These are phyloP conservation scores for Aspergillus neotritici DNA, from an alignment of 2,329 filamentous ascomycete species.

Conservation along the genomic window DNA sequence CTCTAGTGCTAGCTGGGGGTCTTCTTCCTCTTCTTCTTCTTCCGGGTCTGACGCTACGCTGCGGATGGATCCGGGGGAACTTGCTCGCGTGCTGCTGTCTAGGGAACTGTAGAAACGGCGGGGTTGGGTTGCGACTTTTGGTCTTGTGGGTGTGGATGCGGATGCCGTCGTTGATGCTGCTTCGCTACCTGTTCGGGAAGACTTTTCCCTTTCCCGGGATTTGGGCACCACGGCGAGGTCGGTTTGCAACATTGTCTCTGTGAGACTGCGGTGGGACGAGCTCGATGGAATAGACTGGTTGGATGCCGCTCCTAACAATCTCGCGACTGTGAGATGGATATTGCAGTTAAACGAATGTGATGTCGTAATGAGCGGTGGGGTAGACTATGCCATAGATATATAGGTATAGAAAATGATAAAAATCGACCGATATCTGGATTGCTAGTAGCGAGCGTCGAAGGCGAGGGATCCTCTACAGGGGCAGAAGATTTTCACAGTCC, in stretches of 20 bases:
- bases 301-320: no score
- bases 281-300: no score
- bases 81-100: conserved; percentile 1
- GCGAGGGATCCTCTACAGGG: no score
- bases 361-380: conserved; percentile 12
- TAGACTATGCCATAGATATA: conserved; percentile 12
- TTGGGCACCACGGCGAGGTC: conserved; percentile 2
- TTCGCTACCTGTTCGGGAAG: background rate
- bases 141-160: background rate
- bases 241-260: conserved; percentile 8
- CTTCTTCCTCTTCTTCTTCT: no score
- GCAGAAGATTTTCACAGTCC: no score
- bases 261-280: background rate
- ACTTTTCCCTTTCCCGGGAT: conserved; percentile 1
- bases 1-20: conserved; percentile 7
- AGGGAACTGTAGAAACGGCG: conserved; percentile 14
- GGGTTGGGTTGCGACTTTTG: background rate
- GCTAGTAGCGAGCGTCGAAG: conserved; percentile 1
- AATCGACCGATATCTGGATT: no score
- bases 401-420: conserved; percentile 9
- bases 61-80: background rate
- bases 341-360: conserved; percentile 9
- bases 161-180: background rate
- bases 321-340: background rate
- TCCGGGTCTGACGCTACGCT: background rate